phyloP scores from a whole-genome alignment of 2,329 filamentous ascomycete species.

The Chaetomiaceae sp. region DNA sequence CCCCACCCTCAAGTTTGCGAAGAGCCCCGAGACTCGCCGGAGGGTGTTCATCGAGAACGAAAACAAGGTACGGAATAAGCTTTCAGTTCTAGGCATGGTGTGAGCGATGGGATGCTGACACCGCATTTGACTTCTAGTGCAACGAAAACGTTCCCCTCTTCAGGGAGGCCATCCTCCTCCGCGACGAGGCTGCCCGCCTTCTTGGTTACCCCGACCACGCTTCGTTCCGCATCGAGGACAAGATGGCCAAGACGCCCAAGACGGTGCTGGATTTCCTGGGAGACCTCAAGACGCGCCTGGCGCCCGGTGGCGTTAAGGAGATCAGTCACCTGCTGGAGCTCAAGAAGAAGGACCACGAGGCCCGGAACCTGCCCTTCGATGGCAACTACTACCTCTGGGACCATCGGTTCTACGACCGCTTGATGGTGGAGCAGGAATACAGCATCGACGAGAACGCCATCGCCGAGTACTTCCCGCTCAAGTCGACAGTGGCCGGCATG shows the following conservation, averaged over 20 bases:
- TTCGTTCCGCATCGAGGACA: conserved; percentile 70
- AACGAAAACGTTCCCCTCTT: conserved; percentile 70
- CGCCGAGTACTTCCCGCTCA: conserved; percentile 77
- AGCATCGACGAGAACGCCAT: conserved; percentile 75
- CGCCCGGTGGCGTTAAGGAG: conserved; percentile 66
- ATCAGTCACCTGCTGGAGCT: conserved; percentile 64
- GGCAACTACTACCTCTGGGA: conserved; percentile 80
- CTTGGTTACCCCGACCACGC: conserved; percentile 75
- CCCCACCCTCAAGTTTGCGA: conserved; percentile 72
- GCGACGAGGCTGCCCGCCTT: conserved; percentile 72
- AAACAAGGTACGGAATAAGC: conserved; percentile 76
- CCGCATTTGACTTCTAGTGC: conserved; percentile 43
- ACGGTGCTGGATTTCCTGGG: conserved; percentile 68
- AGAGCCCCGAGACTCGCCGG: conserved; percentile 62
- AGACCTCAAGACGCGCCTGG: conserved; percentile 63
- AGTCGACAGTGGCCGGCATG: conserved; percentile 71
- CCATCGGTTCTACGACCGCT: conserved; percentile 70
- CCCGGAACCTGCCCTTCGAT: conserved; percentile 55
- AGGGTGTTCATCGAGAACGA: conserved; percentile 70
- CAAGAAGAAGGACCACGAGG: conserved; percentile 65
- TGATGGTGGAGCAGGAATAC: conserved; percentile 77
- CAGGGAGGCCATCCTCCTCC: conserved; percentile 66
- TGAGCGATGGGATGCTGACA: not conserved
- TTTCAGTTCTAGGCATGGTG: too few species aligned
- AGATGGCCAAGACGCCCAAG: conserved; percentile 76